Evolutionary conservation across 768 basidiomycete species (phyloP), one percentile per base, ranked within the genome.

Genomic region (Glaciozyma martinii): DNA sequence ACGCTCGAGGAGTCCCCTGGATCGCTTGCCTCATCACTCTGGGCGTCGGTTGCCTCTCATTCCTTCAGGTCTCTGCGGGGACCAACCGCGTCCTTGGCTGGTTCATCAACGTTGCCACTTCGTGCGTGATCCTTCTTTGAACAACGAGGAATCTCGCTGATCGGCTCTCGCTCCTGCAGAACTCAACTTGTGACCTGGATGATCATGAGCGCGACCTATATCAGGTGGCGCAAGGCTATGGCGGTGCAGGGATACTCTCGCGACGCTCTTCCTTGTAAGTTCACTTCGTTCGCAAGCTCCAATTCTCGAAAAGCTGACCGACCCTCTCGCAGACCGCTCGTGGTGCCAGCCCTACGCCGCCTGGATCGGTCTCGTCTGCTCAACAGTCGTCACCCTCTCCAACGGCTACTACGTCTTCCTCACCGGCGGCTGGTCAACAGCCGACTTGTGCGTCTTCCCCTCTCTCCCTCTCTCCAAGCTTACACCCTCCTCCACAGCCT

Each of bases 11-110:
- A 40, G 37, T 40, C 2, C 37, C 37, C 12, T 40, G 50, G 50
- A 25, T 52, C 50, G 50, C 50, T 16, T 29, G 25, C 50, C 27
- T 52, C 42, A n/a, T 58, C 16, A 43, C 56, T 13, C 23, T 43
- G 37, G 42, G 40, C 6, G 15, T 58, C 56, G 43, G 40, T 21
- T 58, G 37, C 56, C 56, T 58, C 40, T 25, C 40, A 6, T 58
- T 58, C 42, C 37, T 58, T 10, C 40, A 44, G 4, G 37, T 40
- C 23, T 58, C 56, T 23, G 37, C 56, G 21, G 56, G 56, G 3
- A 43, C 56, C 1, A 58, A 43, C 56, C 40, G 25, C 37, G 71
- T 63, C 5, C 78, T 87, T 40, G 83, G 84, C 12, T 82, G 83
- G 54, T 82, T 90, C 72, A 80, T 90, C 32, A 47, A 46, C 47